Conservation (phyloP, 2,329 filamentous ascomycete genomes). For the Pleomassaria siparia region DNA sequence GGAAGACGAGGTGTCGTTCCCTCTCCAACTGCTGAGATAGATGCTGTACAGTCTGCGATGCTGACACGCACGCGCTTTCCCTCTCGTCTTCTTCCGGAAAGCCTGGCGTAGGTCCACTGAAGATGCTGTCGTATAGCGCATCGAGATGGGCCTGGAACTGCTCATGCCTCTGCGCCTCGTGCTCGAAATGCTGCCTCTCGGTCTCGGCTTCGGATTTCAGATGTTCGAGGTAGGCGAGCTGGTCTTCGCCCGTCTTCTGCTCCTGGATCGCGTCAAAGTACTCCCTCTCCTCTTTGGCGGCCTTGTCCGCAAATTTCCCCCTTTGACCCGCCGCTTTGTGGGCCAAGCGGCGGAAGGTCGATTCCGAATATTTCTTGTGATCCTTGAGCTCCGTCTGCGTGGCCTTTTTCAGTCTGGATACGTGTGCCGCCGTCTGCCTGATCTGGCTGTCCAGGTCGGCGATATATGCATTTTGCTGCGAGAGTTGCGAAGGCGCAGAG, state of each 20-base stretch:
- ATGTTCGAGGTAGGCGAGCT: constrained; percentile 26
- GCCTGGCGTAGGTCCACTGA: constrained; percentile 32
- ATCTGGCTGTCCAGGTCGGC: constrained; percentile 29
- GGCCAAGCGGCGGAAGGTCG: constrained; percentile 31
- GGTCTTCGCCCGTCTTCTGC: constrained; percentile 36
- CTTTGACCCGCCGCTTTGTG: constrained; percentile 34
- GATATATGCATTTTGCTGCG: constrained; percentile 34
- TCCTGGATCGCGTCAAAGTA: constrained; percentile 38
- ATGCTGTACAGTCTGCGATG: constrained; percentile 13
- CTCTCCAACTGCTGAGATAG: constrained; percentile 23
- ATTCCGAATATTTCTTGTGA: constrained; percentile 39
- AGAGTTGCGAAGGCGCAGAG: constrained; percentile 30
- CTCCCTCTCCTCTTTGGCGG: constrained; percentile 38
- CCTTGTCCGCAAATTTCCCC: constrained; percentile 32
- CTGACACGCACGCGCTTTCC: constrained; percentile 22
- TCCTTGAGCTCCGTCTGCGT: constrained; percentile 29
- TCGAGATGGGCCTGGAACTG: constrained; percentile 30
- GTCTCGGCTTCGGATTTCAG: constrained; percentile 27
- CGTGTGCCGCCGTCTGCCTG: constrained; percentile 16
- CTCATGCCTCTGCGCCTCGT: constrained; percentile 19
- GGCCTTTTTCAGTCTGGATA: constrained; percentile 18
- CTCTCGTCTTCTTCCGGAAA: constrained; percentile 36
- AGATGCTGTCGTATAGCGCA: constrained; percentile 34
- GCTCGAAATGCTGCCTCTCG: constrained; percentile 16
- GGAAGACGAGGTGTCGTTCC: constrained; percentile 27